Conservation (phyloP, 371 early-diverging fungal species). For the Mucor circinelloides region DNA sequence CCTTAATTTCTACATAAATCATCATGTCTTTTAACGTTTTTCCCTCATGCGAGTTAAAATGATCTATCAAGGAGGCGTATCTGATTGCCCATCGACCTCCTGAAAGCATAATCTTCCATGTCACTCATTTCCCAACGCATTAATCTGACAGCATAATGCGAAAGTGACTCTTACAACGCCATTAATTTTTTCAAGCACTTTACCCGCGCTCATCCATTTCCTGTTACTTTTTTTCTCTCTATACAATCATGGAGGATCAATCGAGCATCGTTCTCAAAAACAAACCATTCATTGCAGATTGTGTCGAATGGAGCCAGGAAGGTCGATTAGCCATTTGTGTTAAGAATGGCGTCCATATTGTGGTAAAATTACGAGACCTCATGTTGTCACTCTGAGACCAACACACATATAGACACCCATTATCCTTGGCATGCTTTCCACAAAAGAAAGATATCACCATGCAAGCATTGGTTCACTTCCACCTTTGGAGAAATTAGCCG, state of each 20-base stretch:
- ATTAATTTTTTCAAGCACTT: neutral
- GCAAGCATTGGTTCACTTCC: slow-evolving; percentile 11
- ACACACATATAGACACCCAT: slow-evolving; percentile 29
- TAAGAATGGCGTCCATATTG: slow-evolving; percentile 27
- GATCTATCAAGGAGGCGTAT: neutral
- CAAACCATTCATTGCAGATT: slow-evolving; percentile 19
- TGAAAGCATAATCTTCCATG: neutral
- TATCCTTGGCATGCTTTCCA: slow-evolving; percentile 28
- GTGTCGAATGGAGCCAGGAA: slow-evolving; percentile 31
- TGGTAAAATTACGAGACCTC: slow-evolving; percentile 16
- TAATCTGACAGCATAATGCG: neutral
- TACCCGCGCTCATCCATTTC: neutral
- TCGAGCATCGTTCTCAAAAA: slow-evolving; percentile 15
- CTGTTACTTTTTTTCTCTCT: neutral
- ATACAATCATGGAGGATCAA: slow-evolving; percentile 27
- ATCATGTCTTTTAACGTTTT: neutral
- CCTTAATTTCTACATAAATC: neutral
- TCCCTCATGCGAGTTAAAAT: neutral
- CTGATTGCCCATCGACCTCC: neutral
- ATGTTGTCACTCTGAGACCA: neutral
- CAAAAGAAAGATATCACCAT: slow-evolving; percentile 22
- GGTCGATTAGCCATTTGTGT: slow-evolving; percentile 26
- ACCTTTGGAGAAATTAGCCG: neutral
- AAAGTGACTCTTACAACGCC: neutral
- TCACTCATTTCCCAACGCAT: neutral